Evolutionary conservation across 768 basidiomycete genomes (phyloP), one percentile per base, ranked within the genome.

Genomic region (Gloeopeniophorella convolvens): DNA sequence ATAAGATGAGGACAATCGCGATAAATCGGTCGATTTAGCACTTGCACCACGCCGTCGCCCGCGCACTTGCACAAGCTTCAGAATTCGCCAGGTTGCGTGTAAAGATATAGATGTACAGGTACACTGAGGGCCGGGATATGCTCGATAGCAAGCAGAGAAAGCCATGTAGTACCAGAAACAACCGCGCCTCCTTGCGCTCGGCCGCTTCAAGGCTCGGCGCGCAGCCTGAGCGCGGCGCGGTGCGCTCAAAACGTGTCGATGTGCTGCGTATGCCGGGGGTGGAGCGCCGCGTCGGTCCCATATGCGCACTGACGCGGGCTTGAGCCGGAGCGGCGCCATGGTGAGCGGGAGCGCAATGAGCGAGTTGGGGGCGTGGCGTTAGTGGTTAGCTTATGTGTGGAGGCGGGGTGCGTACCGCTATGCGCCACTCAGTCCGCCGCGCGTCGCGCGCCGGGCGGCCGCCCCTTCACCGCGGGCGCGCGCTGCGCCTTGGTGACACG

Each of bases 251-350:
- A 79, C 58, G 92, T 90, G 26, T 95, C 96, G 52, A 99, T 97
- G 66, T 99, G 91, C 61, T 98, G 93, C 1, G 91, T 95, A 59
- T 95, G 92, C 24, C 91, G 94, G 11, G 98, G 72, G 68, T 99
- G 95, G 23, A 98, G 78, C 7, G 95, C 95, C 0, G 96, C 94
- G 66, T 98, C 96, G 56, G 98, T 95, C 68, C 98, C 96, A 69
- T 99, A 99, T 99, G 67, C 98, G 98, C 91, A 98, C 93, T 2
- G 93, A 95, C 13, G 95, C 94, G 7, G 95, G 94, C 63, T 97
- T 97, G 77, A 97, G 97, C 65, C 97, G 93, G n/a, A 98, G 81
- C 15, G 98, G 79, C 0, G 96, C 88, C 93, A 99, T 95, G 72
- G 98, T 98, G 32, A 99, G 76, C 11, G 95, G 97, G 1, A 99